Conservation (phyloP, 1,284 basidiomycete genomes). For the Cutaneotrichosporon sp. region DNA sequence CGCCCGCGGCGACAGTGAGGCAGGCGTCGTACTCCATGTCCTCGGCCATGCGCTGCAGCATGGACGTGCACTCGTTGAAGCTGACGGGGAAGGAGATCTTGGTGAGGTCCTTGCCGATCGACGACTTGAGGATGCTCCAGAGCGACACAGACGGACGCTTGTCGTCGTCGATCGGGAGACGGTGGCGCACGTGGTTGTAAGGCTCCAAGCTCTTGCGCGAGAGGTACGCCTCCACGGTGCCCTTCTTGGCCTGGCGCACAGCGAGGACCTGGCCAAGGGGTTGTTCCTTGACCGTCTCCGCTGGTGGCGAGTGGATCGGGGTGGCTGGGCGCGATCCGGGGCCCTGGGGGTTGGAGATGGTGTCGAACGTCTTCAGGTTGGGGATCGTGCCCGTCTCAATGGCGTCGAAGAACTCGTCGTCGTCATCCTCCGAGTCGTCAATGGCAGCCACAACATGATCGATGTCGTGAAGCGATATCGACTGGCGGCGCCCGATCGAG, state of each 20-base stretch:
- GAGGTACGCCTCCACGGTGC: slow-evolving; percentile 42
- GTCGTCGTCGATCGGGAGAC: slow-evolving; percentile 71
- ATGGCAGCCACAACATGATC: slow-evolving; percentile 38
- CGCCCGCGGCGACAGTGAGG: slow-evolving; percentile 70
- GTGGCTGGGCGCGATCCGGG: slow-evolving; percentile 6
- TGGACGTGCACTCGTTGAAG: slow-evolving; percentile 95
- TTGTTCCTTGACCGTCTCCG: not conserved
- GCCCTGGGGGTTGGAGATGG: slow-evolving; percentile 55
- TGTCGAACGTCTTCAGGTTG: slow-evolving; percentile 64
- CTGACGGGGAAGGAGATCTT: slow-evolving; percentile 92
- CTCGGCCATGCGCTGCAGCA: slow-evolving; percentile 78
- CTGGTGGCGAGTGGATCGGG: not conserved
- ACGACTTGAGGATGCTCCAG: slow-evolving; percentile 94
- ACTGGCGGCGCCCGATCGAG: slow-evolving; percentile 19
- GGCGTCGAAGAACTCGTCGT: slow-evolving; percentile 98
- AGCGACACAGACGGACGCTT: slow-evolving; percentile 87
- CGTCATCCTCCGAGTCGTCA: slow-evolving; percentile 65
- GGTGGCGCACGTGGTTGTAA: slow-evolving; percentile 68
- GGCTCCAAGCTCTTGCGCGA: slow-evolving; percentile 64
- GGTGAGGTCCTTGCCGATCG: slow-evolving; percentile 95
- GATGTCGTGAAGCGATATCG: slow-evolving; percentile 43
- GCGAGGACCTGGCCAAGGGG: not conserved
- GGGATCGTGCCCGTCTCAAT: slow-evolving; percentile 81
- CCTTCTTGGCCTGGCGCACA: not conserved
- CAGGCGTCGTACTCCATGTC: slow-evolving; percentile 97